Base-by-base conservation (phyloP, 2,329 filamentous ascomycete species). In the Fusarium nisikadoi region DNA sequence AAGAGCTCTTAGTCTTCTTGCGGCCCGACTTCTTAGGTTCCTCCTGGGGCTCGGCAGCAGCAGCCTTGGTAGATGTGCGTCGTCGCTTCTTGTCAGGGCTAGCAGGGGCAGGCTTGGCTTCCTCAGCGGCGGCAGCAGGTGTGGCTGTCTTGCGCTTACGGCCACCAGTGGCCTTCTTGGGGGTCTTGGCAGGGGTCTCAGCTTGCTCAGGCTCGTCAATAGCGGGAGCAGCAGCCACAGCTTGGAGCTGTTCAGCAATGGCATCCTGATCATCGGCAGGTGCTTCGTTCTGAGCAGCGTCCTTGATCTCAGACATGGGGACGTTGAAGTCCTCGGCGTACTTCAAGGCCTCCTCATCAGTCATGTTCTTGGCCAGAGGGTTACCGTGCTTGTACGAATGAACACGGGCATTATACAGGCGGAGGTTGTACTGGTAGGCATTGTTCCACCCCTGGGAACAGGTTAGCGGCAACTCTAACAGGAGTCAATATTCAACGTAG, bases 351-450 rank as follows among this genome's bases (percentile, higher is more conserved):
- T 90, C 88, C 41, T 89, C 85, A 62, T 91, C 89, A 5, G 80
- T 82, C 89, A 91, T 91, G 72, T 86, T 83, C 78, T 89, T 89
- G 72, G 89, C 89, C 10, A 84, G 78, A 8, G 80, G 77, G 82
- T 91, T 91, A 72, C 88, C 88, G 38, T 81, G 79, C 84, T 90
- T 90, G 83, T 91, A 91, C 4, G 89, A 89, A 80, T 90, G 88
- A 33, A 91, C 88, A 62, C 89, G 87, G 16, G 89, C 89, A 70
- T 91, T 89, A 83, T 91, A 91, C 54, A 91, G 84, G 36, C 89
- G 87, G 54, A 91, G 84, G 79, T 91, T 91, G 82, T 91, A 91
- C 82, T 90, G 88, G 81, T 91, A 91, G 10, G 89, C 89, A 62
- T 89, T 87, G 81, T 90, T 90, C 89, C 89, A 91, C 70, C 87